These are phyloP conservation scores for Crithidia bombi DNA, from an alignment of 208 protist species.

Conservation along the genomic window DNA sequence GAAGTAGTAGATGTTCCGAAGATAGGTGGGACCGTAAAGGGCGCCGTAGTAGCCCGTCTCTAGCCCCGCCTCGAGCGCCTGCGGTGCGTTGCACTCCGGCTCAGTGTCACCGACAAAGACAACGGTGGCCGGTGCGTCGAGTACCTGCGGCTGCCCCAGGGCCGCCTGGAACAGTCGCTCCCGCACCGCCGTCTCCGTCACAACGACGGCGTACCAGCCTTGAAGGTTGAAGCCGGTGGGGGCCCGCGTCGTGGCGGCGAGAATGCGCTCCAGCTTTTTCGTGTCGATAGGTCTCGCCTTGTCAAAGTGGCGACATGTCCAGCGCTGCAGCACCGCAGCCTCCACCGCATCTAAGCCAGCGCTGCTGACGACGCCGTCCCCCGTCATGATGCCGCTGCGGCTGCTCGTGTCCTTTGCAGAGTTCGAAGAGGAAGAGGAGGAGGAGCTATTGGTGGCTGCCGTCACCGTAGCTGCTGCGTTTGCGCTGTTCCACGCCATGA, in stretches of 20 bases:
- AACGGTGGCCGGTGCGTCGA: slow-evolving; percentile 67
- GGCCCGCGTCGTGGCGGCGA: slow-evolving; percentile 58
- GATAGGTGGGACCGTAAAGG: slow-evolving; percentile 52
- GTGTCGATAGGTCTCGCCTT: slow-evolving; percentile 38
- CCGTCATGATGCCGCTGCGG: neutral
- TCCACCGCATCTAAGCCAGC: slow-evolving; percentile 28
- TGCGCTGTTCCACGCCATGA: slow-evolving; percentile 45
- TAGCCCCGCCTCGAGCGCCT: slow-evolving; percentile 64
- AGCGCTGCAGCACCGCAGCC: slow-evolving; percentile 40
- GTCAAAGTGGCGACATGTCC: slow-evolving; percentile 72
- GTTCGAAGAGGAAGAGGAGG: neutral
- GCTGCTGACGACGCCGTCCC: neutral
- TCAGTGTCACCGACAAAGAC: slow-evolving; percentile 81
- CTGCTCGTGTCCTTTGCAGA: neutral
- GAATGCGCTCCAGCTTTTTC: slow-evolving; percentile 45
- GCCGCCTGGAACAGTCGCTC: slow-evolving; percentile 53
- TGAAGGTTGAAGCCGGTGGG: slow-evolving; percentile 89
- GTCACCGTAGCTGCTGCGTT: slow-evolving; percentile 48
- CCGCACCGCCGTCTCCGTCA: slow-evolving; percentile 48
- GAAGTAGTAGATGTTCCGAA: slow-evolving; percentile 77
- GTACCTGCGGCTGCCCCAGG: slow-evolving; percentile 73
- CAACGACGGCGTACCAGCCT: slow-evolving; percentile 85
- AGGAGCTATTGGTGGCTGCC: neutral
- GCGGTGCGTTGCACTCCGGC: slow-evolving; percentile 65
- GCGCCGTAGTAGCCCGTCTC: slow-evolving; percentile 57